Percentiles rank a stretch among this genome's conserved stretches.
Conservation (phyloP, 2,329 filamentous ascomycete genomes). For the Epichloe gansuensis region DNA sequence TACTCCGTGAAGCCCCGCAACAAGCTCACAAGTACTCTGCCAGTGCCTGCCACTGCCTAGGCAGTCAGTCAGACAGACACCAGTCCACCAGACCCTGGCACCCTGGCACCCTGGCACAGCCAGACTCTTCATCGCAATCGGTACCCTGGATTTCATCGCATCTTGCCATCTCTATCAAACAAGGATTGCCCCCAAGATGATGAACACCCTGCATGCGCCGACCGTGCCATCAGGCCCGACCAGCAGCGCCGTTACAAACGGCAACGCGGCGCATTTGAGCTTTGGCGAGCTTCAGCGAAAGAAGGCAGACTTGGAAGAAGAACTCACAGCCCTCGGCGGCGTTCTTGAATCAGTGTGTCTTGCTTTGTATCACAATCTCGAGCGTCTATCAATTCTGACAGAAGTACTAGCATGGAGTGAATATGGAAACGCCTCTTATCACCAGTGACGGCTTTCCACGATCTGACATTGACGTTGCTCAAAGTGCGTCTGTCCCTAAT, state of each 20-base stretch:
- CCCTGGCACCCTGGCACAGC: not conserved
- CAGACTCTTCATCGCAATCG: not conserved
- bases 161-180: not conserved
- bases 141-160: not conserved
- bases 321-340: conserved; percentile 70
- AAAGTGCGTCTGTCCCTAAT: conserved; percentile 56
- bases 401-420: conserved; percentile 62
- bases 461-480: conserved; percentile 86
- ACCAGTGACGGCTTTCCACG: conserved; percentile 87
- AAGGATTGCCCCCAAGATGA: conserved; percentile 25
- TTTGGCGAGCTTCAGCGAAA: conserved; percentile 70
- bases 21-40: not conserved
- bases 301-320: conserved; percentile 74
- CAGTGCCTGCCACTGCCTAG: too few relatives aligned
- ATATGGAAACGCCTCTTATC: conserved; percentile 79
- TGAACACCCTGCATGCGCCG: conserved; percentile 45
- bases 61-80: not conserved
- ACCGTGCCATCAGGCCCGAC: conserved; percentile 62
- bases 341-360: conserved; percentile 73
- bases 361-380: not conserved
- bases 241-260: conserved; percentile 46
- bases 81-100: not conserved
- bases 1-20: not conserved
- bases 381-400: conserved; percentile 10
- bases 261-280: conserved; percentile 49